Evolutionary conservation across 2,329 filamentous ascomycete genomes (phyloP).

Genomic region (Fusarium circinatum): DNA sequence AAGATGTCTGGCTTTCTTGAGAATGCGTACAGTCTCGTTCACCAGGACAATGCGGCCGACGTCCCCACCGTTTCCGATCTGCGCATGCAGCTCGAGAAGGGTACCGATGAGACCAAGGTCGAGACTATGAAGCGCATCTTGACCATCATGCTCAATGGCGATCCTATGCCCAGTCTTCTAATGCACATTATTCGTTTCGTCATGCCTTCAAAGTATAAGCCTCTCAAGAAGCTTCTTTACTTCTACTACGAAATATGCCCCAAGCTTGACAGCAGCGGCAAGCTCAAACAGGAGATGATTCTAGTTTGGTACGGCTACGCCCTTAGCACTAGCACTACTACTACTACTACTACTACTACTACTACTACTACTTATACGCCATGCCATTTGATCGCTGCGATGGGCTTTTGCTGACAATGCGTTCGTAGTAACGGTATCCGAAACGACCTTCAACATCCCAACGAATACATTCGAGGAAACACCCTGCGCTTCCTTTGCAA

Average conservation of each 20-base stretch:
- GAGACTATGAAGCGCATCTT: constrained; percentile 97
- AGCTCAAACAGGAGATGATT: constrained; percentile 99
- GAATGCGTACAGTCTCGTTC: constrained; percentile 94
- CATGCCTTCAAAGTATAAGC: constrained; percentile 98
- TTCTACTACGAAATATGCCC: constrained; percentile 99
- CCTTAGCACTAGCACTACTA: neutral
- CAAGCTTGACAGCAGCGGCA: constrained; percentile 90
- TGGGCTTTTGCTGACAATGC: constrained; percentile 16
- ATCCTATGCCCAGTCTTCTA: constrained; percentile 91
- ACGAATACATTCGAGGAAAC: constrained; percentile 98
- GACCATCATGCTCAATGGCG: constrained; percentile 97
- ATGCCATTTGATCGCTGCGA: neutral
- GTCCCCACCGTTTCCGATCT: constrained; percentile 90
- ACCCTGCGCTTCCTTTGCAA: constrained; percentile 98
- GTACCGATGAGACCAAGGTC: constrained; percentile 89
- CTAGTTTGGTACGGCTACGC: constrained; percentile 79
- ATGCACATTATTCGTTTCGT: constrained; percentile 99
- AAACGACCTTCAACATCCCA: constrained; percentile 95
- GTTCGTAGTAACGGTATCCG: constrained; percentile 89
- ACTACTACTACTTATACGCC: neutral
- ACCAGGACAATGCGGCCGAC: constrained; percentile 96
- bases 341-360: too few relatives aligned
- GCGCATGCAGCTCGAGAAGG: constrained; percentile 92
- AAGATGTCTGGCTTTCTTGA: constrained; percentile 96
- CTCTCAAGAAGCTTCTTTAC: constrained; percentile 97